Base-by-base conservation (phyloP, 2,329 filamentous ascomycete genomes). In the Ploettnerulaceae sp. region DNA sequence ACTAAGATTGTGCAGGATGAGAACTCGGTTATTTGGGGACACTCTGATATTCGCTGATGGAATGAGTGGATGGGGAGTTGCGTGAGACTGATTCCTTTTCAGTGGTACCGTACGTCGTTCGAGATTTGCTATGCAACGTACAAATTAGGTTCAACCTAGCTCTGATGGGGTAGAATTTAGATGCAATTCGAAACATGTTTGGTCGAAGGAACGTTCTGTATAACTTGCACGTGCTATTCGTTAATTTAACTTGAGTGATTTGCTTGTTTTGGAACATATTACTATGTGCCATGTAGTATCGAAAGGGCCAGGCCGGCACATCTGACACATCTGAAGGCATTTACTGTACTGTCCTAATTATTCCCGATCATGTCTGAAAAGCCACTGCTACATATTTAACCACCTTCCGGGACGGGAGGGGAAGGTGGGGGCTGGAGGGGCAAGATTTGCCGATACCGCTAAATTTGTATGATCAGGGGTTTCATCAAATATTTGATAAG, bases 31-130 rank as follows among this genome's bases (percentile, higher is more conserved):
- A 22, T 14, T 51, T 51, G 48, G 22, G 45, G 40, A 45, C 33
- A 44, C 48, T 47, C 43, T 49, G 47, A 44, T 50, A 40, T 18
- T 45, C 21, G 35, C 46, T 39, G 36, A 35, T 42, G 38, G 28
- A 44, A 32, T 18, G 26, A 25, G 48, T 38, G 25, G 41, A 41
- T 18, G 12, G 33, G 36, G 17, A 33, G 21, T 39, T 47, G 50
- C 48, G 38, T 29, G 36, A 41, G 45, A 40, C 24, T 54, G 46
- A 51, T 51, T 58, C 49, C 49, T 55, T 54, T 39, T 33, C 15
- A 34, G 35, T 21, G 35, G 22, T 37, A 26, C 26, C 28, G 24
- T 43, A 18, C 33, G 39, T 32, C 22, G 21, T 44, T 43, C 25
- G 32, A 43, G 24, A 40, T 49, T 47, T 41, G 35, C 44, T 24